These are phyloP conservation scores for Metarhizium brunneum DNA, from an alignment of 2,329 filamentous ascomycete genomes.

Conservation along the genomic window DNA sequence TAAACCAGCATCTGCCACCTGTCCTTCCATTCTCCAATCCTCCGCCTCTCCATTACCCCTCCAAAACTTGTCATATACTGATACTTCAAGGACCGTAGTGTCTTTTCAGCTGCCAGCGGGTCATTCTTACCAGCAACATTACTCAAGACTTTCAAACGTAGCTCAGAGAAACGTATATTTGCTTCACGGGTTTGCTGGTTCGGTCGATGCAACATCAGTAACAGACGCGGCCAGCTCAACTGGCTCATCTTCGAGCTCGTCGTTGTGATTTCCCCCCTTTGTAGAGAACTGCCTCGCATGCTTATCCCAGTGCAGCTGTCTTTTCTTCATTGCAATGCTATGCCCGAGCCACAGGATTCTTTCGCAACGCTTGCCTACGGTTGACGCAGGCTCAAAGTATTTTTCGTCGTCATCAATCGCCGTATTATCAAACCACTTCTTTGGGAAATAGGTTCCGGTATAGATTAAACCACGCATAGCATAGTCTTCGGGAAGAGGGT, in stretches of 20 bases:
- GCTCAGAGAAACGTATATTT: neutral
- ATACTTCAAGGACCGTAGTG: neutral
- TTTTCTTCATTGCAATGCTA: conserved; percentile 34
- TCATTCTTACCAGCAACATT: neutral
- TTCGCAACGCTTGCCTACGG: conserved; percentile 46
- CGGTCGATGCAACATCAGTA: neutral
- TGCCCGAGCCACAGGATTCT: conserved; percentile 50
- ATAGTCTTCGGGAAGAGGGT: conserved; percentile 61
- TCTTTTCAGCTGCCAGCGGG: neutral
- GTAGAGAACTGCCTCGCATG: conserved; percentile 24
- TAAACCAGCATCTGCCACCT: no score
- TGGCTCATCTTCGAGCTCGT: neutral
- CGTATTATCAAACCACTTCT: conserved; percentile 46
- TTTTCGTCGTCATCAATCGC: conserved; percentile 60
- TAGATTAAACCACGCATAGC: conserved; percentile 55
- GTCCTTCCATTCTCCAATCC: no score
- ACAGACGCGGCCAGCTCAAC: neutral
- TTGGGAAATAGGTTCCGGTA: conserved; percentile 47
- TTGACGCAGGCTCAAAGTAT: conserved; percentile 51
- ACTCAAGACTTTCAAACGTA: neutral
- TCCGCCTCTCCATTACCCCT: neutral
- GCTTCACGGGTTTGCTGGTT: neutral
- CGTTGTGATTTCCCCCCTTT: neutral
- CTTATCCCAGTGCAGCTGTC: conserved; percentile 34
- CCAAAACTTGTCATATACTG: neutral